Percentiles rank a stretch among this genome's conserved stretches.
phyloP scores from a whole-genome alignment of 345 rosid genomes.

The Arabidopsis arenosa region DNA sequence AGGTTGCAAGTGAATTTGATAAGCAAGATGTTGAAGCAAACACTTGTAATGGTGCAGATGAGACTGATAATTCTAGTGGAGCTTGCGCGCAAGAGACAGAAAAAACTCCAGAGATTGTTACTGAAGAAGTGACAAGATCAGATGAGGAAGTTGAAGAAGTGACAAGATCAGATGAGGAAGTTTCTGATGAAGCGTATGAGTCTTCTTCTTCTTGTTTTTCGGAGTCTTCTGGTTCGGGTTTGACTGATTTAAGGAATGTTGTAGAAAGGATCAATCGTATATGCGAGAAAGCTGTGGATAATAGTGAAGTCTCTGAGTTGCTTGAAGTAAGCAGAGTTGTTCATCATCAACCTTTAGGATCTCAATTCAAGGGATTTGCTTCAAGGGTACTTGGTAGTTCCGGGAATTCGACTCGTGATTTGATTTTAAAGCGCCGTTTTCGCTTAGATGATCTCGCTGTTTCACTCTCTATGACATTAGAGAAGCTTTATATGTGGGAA shows the following conservation, averaged over 20 bases:
- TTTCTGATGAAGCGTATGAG: slow-evolving; percentile 32
- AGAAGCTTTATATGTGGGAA: slow-evolving; percentile 42
- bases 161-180: slow-evolving; percentile 7
- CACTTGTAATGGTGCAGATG: slow-evolving; percentile 14
- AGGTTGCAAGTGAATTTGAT: slow-evolving; percentile 7
- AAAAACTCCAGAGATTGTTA: slow-evolving; percentile 11
- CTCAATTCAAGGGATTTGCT: slow-evolving; percentile 35
- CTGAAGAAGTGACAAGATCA: slow-evolving; percentile 9
- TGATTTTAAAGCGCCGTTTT: slow-evolving; percentile 1
- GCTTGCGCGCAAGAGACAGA: neutral
- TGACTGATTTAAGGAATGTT: slow-evolving; percentile 34
- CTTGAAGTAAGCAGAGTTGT: slow-evolving; percentile 42
- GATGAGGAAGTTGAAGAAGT: slow-evolving; percentile 1
- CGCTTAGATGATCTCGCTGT: slow-evolving; percentile 4
- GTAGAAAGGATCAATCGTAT: slow-evolving; percentile 25
- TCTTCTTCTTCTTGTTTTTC: slow-evolving; percentile 27
- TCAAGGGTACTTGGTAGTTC: slow-evolving; percentile 31
- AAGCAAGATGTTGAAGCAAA: slow-evolving; percentile 17
- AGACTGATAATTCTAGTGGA: neutral
- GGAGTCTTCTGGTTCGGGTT: neutral
- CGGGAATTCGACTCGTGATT: neutral
- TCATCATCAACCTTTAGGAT: slow-evolving; percentile 38
- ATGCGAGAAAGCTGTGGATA: slow-evolving; percentile 19
- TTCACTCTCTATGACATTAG: slow-evolving; percentile 39
- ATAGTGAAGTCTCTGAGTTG: slow-evolving; percentile 26